Percentiles rank a stretch among this genome's conserved stretches.
Evolutionary conservation across 2,329 filamentous ascomycete species (phyloP).

Genomic region (Periconia sp.): DNA sequence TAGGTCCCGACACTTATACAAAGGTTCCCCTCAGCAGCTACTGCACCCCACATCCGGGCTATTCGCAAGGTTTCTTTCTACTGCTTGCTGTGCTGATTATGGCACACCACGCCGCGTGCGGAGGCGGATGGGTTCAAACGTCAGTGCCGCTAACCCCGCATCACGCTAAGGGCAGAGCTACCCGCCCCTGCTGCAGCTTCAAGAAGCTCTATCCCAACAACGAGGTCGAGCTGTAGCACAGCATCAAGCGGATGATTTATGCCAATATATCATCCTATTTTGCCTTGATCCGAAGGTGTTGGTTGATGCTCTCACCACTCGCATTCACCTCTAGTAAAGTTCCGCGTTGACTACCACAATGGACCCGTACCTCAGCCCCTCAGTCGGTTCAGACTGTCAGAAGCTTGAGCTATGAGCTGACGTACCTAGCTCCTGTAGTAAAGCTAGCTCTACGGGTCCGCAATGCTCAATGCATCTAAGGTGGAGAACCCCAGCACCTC

Average conservation of each 20-base stretch:
- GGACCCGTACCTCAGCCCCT: too few relatives aligned
- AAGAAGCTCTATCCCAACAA: slow-evolving; percentile 7
- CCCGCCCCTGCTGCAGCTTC: slow-evolving; percentile 12
- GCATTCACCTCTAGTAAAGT: too few relatives aligned
- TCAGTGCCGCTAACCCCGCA: slow-evolving; percentile 29
- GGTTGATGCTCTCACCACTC: too few relatives aligned
- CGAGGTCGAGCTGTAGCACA: slow-evolving; percentile 15
- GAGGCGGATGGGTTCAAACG: slow-evolving; percentile 13
- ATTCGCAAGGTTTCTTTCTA: not conserved
- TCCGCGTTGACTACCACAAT: too few relatives aligned
- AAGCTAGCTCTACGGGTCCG: slow-evolving; percentile 28
- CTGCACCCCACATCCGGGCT: slow-evolving; percentile 42
- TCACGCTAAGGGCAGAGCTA: slow-evolving; percentile 16
- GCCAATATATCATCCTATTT: too few relatives aligned
- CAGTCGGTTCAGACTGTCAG: slow-evolving; percentile 5
- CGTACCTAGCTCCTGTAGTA: not conserved
- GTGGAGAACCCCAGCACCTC: slow-evolving; percentile 21
- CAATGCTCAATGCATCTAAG: slow-evolving; percentile 22
- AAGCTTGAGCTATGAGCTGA: slow-evolving; percentile 11
- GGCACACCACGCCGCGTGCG: not conserved
- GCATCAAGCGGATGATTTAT: slow-evolving; percentile 16
- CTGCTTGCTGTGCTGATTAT: not conserved
- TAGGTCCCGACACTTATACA: too few relatives aligned
- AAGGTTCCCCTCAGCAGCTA: slow-evolving; percentile 23
- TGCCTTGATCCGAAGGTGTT: too few relatives aligned